Percentiles rank a stretch among this genome's conserved stretches.
phyloP scores from a whole-genome alignment of 2,329 filamentous ascomycete genomes.

The Didymella exigua region DNA sequence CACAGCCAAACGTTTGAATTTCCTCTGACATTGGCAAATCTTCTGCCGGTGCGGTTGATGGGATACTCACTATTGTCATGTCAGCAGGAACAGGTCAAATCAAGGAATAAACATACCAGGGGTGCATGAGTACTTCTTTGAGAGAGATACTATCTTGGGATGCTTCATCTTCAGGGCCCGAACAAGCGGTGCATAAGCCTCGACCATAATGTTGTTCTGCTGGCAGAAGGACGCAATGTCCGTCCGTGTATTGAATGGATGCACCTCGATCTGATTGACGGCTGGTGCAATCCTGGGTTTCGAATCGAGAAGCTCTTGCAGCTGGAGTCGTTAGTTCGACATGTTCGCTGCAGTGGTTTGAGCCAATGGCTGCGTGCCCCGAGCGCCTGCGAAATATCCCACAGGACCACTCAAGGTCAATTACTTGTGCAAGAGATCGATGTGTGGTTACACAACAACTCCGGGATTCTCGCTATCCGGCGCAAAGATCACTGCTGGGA shows the following conservation, averaged over 20 bases:
- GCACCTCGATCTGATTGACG: constrained; percentile 80
- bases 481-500: constrained; percentile 4
- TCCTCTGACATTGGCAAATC: too few relatives aligned
- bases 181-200: constrained; percentile 81
- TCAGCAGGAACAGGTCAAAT: not conserved
- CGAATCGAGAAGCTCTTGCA: constrained; percentile 70
- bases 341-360: not conserved
- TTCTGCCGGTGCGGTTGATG: too few relatives aligned
- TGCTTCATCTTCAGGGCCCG: constrained; percentile 73
- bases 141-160: constrained; percentile 64
- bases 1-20: not conserved
- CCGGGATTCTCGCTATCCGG: constrained; percentile 7
- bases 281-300: constrained; percentile 68
- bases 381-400: constrained; percentile 3
- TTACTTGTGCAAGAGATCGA: not conserved
- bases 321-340: constrained; percentile 49
- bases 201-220: constrained; percentile 69
- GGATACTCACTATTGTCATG: constrained; percentile 6
- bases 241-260: constrained; percentile 78
- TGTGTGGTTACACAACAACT: constrained; percentile 13
- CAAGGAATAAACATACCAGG: constrained; percentile 53
- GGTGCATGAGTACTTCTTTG: constrained; percentile 71
- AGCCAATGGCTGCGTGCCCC: constrained; percentile 9
- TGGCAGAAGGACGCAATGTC: constrained; percentile 71
- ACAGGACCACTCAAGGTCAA: not conserved